These are phyloP conservation scores for Rutstroemia sp. DNA, from an alignment of 2,329 filamentous ascomycete genomes.

Conservation along the genomic window DNA sequence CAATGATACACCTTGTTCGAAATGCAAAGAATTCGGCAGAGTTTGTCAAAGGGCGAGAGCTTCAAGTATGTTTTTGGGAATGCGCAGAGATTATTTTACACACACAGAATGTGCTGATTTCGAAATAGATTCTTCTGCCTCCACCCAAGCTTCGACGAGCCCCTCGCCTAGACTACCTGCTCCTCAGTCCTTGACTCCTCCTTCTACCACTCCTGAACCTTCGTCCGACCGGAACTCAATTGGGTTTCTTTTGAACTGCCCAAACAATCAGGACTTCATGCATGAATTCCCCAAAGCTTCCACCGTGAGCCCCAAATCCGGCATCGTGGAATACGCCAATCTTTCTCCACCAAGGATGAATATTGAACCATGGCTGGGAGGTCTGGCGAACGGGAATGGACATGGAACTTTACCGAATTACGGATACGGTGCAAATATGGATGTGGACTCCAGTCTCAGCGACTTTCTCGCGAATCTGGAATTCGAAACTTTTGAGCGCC, in stretches of 20 bases:
- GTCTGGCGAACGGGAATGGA: neutral
- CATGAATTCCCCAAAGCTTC: constrained; percentile 24
- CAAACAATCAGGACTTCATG: constrained; percentile 26
- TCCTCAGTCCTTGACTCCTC: constrained; percentile 6
- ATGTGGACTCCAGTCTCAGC: constrained; percentile 14
- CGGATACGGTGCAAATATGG: constrained; percentile 13
- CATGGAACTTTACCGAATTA: neutral
- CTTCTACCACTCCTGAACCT: constrained; percentile 21
- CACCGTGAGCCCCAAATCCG: constrained; percentile 16
- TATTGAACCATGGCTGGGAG: constrained; percentile 9
- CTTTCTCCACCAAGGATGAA: constrained; percentile 8
- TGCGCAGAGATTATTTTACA: neutral
- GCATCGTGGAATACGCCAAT: constrained; percentile 9
- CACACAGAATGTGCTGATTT: constrained; percentile 3
- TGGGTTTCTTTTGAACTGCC: constrained; percentile 27
- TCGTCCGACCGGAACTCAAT: constrained; percentile 28
- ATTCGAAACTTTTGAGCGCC: constrained; percentile 23
- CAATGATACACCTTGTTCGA: constrained; percentile 27
- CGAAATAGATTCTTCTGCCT: neutral
- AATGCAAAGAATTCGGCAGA: constrained; percentile 29
- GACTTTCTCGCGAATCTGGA: constrained; percentile 23
- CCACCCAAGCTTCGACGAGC: constrained; percentile 15
- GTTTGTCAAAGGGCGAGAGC: constrained; percentile 25
- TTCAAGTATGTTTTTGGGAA: constrained; percentile 10
- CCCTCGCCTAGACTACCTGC: constrained; percentile 15